Evolutionary conservation across 257 asterid species (phyloP), one percentile per base, ranked within the genome.

Genomic region (Nicotiana tomentosiformis): DNA sequence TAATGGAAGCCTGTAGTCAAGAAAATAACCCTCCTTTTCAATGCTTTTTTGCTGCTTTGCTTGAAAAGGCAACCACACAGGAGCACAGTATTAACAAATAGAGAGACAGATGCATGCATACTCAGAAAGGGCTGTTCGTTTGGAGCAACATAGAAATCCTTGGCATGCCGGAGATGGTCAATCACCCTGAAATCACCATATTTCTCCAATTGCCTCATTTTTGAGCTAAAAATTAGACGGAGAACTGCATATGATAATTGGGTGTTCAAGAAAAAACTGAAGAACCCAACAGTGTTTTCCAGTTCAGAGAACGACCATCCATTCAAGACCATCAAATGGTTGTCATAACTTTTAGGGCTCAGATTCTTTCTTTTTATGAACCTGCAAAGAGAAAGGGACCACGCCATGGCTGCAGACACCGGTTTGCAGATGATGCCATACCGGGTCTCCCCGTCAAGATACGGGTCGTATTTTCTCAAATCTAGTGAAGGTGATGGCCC

Each of bases 351-450:
- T 2, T 29, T 29, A 62, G 37, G 69, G 69, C 69, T 64, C 68
- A 64, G 14, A 64, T 23, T 23, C 29, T 23, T 7, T 39, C 29
- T 64, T 26, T 7, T 2, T 4, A 4, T 4, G 32, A 20, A 58
- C 10, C 58, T 29, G 10, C 69, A 64, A 11, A 10, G 10, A 26
- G 79, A 14, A 46, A 49, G 4, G 0, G 15, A 14, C 39, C 79
- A 74, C 7, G 35, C 62, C 62, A 49, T 74, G 79, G 79, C 82
- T 83, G 82, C 82, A 83, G 46, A 76, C 39, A 69, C 77, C 51
- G 56, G 3, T 57, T 7, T 67, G 77, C 30, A n/a, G 17, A 68
- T 37, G 51, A 68, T 20, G 70, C 84, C 18, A 3, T 20, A n/a
- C 29, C 51, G 14, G 53, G 10, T 64, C 43, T 3, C 77, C 53